Evolutionary conservation across 2,329 filamentous ascomycete genomes (phyloP).

Genomic region (Mycosphaerella sp.): DNA sequence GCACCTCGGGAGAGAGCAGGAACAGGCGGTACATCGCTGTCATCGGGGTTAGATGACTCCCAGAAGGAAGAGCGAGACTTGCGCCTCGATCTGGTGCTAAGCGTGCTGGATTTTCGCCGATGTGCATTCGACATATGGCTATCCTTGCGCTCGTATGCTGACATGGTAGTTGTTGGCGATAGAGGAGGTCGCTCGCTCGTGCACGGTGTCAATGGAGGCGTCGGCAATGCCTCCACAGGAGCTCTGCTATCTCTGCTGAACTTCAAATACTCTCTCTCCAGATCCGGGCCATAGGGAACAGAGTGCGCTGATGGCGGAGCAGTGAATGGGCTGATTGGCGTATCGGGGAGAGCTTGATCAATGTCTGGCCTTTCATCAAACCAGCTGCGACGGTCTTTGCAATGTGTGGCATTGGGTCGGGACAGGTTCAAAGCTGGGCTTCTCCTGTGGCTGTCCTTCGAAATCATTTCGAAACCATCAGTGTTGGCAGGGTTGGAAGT

Average conservation of each 20-base stretch:
- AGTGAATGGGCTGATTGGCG: slow-evolving; percentile 13
- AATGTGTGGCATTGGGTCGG: slow-evolving; percentile 10
- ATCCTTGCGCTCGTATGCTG: slow-evolving; percentile 15
- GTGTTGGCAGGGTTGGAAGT: slow-evolving; percentile 1
- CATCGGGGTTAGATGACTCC: slow-evolving; percentile 22
- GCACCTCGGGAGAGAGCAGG: slow-evolving; percentile 17
- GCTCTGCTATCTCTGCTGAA: background rate
- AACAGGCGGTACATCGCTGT: slow-evolving; percentile 18
- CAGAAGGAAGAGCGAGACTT: slow-evolving; percentile 18
- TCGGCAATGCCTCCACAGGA: slow-evolving; percentile 13
- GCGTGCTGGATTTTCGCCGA: slow-evolving; percentile 7
- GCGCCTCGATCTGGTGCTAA: slow-evolving; percentile 14
- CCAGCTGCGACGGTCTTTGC: slow-evolving; percentile 24
- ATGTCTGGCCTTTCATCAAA: slow-evolving; percentile 21
- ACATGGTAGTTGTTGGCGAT: slow-evolving; percentile 14
- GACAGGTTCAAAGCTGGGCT: slow-evolving; percentile 11
- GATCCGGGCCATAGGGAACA: too few species aligned
- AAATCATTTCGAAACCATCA: background rate
- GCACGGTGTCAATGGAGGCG: slow-evolving; percentile 16
- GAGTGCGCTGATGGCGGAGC: background rate
- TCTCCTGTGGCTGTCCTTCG: slow-evolving; percentile 4
- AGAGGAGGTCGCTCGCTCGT: slow-evolving; percentile 5
- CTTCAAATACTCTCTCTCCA: background rate
- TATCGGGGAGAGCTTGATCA: slow-evolving; percentile 19
- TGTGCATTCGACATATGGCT: slow-evolving; percentile 13